phyloP scores from a whole-genome alignment of 306 rosid species.

The Begonia loranthoides region DNA sequence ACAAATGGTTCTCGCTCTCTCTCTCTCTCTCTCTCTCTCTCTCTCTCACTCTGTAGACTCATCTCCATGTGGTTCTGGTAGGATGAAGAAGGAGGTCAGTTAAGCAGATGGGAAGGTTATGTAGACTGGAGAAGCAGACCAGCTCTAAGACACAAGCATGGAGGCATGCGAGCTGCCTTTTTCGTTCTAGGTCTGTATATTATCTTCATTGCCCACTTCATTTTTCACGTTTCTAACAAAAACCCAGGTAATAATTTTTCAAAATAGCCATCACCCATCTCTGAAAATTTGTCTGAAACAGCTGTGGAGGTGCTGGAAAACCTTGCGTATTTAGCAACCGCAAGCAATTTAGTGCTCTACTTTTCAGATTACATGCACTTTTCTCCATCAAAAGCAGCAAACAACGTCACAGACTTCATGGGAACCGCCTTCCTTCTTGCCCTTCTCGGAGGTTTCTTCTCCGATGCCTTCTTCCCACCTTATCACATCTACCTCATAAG shows the following conservation, averaged over 20 bases:
- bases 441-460: constrained; percentile 85
- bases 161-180: constrained; percentile 85
- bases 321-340: constrained; percentile 78
- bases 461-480: constrained; percentile 77
- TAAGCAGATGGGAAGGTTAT: constrained; percentile 68
- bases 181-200: constrained; percentile 56
- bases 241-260: constrained; percentile 1
- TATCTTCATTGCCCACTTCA: neutral
- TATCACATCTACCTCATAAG: constrained; percentile 71
- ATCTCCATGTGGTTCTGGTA: constrained; percentile 4
- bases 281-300: constrained; percentile 3
- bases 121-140: constrained; percentile 73
- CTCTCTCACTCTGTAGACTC: neutral
- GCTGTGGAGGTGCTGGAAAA: constrained; percentile 87
- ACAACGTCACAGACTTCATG: constrained; percentile 90
- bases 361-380: constrained; percentile 54
- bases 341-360: constrained; percentile 82
- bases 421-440: constrained; percentile 93
- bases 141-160: constrained; percentile 57
- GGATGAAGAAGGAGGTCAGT: constrained; percentile 33
- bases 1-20: constrained; percentile 26
- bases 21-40: neutral
- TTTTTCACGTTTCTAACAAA: neutral
- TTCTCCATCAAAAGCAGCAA: constrained; percentile 71
- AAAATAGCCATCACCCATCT: neutral